A percentile compares a stretch with the other conserved stretches of the same genome.
phyloP scores from a whole-genome alignment of 495 filamentous ascomycete genomes.

The Annulohypoxylon maeteangense region DNA sequence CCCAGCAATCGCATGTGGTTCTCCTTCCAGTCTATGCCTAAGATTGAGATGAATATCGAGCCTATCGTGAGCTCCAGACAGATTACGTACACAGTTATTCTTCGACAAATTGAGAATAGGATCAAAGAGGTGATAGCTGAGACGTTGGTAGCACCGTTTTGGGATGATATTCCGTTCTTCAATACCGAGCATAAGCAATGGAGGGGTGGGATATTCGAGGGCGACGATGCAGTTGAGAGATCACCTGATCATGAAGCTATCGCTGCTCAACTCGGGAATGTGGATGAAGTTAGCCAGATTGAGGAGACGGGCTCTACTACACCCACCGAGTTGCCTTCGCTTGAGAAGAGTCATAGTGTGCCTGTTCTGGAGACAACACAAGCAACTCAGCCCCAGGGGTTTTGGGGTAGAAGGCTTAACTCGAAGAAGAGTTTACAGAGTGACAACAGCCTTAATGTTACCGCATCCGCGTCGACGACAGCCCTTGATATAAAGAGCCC shows the following conservation, averaged over 20 bases:
- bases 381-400: constrained; percentile 44
- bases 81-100: constrained; percentile 91
- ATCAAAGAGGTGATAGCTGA: constrained; percentile 94
- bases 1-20: constrained; percentile 96
- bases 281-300: constrained; percentile 59
- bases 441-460: constrained; percentile 32
- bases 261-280: constrained; percentile 67
- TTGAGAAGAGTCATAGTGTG: constrained; percentile 70
- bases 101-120: constrained; percentile 91
- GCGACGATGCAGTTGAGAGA: constrained; percentile 58
- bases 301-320: constrained; percentile 48
- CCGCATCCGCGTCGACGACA: constrained; percentile 52
- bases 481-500: constrained; percentile 52
- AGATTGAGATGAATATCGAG: constrained; percentile 90
- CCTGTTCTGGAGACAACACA: constrained; percentile 49
- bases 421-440: constrained; percentile 45
- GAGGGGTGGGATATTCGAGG: constrained; percentile 89
- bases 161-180: constrained; percentile 93
- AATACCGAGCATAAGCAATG: constrained; percentile 78
- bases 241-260: constrained; percentile 56
- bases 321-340: constrained; percentile 55
- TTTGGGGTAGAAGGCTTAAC: constrained; percentile 55
- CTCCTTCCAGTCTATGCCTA: constrained; percentile 89
- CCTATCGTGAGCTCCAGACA: constrained; percentile 95
- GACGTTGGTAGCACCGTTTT: constrained; percentile 91